Base-by-base conservation (phyloP, 306 rosid species). In the Spatholobus suberectus region DNA sequence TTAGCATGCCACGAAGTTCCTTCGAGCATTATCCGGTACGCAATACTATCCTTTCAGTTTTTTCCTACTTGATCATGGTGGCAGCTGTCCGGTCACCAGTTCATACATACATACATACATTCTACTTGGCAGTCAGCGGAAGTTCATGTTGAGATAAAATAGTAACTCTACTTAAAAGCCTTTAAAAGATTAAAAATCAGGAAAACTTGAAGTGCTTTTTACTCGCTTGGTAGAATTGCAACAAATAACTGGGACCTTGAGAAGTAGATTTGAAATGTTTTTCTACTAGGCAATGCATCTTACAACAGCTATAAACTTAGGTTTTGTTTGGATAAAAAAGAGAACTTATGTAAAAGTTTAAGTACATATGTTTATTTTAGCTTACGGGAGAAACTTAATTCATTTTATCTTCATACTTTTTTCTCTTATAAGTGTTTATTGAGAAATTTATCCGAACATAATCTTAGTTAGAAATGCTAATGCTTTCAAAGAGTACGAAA, bases 21-120 rank as follows among this genome's bases (percentile, higher is more conserved):
- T 65, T 84, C 3, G 92, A 90, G 43, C 83, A 83, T 81, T 80
- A 91, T 83, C 94, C 81, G 93, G 99, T 96, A 96, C 68, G 68
- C 84, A 51, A 41, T 12, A n/a, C 83, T 62, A 75, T 32, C 79
- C 37, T 57, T 79, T 78, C 29, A 37, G 67, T 77, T 62, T 79
- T 52, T 79, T 79, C 43, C 68, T 69, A 40, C 34, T 62, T 52
- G 13, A 67, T 51, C 55, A 47, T 83, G 21, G 13, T 35, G 20
- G 26, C 20, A 51, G 69, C 11, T 83, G 14, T 17, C 51, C 38
- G 41, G 61, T 76, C 55, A 59, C 70, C 44, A 7, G 32, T 76
- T 51, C 38, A 59, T 11, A 27, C 62, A 23, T 67, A 27, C 62
- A 23, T 67, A 13, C 20, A 62, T 62, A 62, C 20, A 54, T 57